phyloP scores from a whole-genome alignment of 441 rosid species.

The Bruguiera hainesii region DNA sequence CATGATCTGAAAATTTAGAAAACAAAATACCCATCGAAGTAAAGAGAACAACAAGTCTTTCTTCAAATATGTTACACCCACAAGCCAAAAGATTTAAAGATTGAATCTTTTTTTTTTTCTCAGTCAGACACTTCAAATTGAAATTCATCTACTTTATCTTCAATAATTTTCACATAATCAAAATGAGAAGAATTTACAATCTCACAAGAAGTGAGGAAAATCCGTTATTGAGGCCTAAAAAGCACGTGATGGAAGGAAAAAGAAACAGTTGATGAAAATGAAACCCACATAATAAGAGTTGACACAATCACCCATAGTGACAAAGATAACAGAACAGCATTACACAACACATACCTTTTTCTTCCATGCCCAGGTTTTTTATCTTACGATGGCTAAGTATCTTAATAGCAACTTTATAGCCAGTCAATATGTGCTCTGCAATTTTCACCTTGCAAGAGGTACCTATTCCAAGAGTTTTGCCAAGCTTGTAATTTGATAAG shows the following conservation, averaged over 20 bases:
- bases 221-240: not conserved
- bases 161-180: not conserved
- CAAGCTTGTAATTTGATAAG: constrained; percentile 80
- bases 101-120: not conserved
- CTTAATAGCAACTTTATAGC: constrained; percentile 95
- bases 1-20: constrained; percentile 3
- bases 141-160: not conserved
- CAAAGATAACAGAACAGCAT: not conserved
- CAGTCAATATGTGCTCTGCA: constrained; percentile 86
- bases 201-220: not conserved
- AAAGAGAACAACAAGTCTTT: not conserved
- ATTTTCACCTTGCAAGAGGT: constrained; percentile 94
- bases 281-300: not conserved
- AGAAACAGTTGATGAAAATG: not conserved
- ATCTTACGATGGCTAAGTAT: constrained; percentile 94
- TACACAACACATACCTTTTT: constrained; percentile 57
- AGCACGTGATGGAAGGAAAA: not conserved
- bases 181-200: not conserved
- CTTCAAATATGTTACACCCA: not conserved
- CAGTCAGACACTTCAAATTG: not conserved
- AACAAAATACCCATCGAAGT: not conserved
- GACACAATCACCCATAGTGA: not conserved
- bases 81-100: not conserved
- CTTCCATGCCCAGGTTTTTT: constrained; percentile 90
- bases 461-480: constrained; percentile 93